Conservation (phyloP, 257 asterid genomes). For the Penstemon eatonii region DNA sequence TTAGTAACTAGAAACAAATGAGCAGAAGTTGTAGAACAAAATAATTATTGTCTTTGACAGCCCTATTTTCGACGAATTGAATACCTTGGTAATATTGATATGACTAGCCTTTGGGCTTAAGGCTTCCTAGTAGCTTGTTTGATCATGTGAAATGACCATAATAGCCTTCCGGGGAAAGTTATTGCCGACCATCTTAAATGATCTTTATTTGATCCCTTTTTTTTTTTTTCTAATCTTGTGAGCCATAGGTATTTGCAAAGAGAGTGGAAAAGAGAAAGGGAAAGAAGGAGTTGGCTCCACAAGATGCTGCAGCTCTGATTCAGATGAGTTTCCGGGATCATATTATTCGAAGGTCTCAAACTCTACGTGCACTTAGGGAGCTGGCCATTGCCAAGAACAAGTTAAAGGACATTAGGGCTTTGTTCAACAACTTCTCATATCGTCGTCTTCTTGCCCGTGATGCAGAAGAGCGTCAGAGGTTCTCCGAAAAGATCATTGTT, state of each 20-base stretch:
- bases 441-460: slow-evolving; percentile 65
- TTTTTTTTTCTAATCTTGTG: neutral
- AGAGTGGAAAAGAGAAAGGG: slow-evolving; percentile 70
- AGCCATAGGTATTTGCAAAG: slow-evolving; percentile 67
- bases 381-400: slow-evolving; percentile 89
- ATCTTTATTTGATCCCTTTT: neutral
- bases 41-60: too few species aligned
- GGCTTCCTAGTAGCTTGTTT: too few species aligned
- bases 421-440: slow-evolving; percentile 90
- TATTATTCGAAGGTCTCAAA: slow-evolving; percentile 73
- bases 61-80: too few species aligned
- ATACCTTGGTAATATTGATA: too few species aligned
- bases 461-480: slow-evolving; percentile 87
- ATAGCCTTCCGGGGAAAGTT: neutral
- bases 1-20: too few species aligned
- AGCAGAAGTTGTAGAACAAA: too few species aligned
- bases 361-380: slow-evolving; percentile 86
- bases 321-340: slow-evolving; percentile 75
- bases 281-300: slow-evolving; percentile 65
- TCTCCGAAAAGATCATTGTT: slow-evolving; percentile 86
- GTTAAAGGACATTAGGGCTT: slow-evolving; percentile 82
- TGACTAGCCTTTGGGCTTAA: too few species aligned
- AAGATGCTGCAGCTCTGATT: slow-evolving; percentile 73
- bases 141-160: slow-evolving; percentile 8
- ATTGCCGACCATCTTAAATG: neutral